These are phyloP conservation scores for Astrephomene gubernaculifera DNA, from an alignment of 139 green algal genomes.

Conservation along the genomic window DNA sequence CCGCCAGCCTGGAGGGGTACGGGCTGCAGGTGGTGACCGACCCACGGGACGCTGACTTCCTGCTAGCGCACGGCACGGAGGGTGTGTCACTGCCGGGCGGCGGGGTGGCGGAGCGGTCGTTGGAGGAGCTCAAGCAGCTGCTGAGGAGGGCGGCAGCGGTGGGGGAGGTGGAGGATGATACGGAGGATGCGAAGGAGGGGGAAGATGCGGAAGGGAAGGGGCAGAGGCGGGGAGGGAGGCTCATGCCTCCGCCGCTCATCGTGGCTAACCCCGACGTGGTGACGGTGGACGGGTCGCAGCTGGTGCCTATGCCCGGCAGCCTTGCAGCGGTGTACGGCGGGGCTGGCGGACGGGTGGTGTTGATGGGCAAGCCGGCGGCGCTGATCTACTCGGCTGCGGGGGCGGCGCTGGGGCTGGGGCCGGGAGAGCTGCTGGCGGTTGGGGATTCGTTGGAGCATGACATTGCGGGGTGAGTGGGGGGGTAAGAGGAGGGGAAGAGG, in stretches of 20 bases:
- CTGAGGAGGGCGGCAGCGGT: neutral
- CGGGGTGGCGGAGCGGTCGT: neutral
- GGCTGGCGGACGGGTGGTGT: slow-evolving; percentile 58
- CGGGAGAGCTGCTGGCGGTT: slow-evolving; percentile 69
- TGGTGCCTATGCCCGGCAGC: slow-evolving; percentile 83
- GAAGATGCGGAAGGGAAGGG: too few relatives aligned
- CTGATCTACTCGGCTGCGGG: slow-evolving; percentile 74
- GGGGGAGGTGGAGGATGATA: too few relatives aligned
- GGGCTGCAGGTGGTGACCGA: slow-evolving; percentile 67
- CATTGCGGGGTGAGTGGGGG: slow-evolving; percentile 62
- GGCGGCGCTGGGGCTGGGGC: slow-evolving; percentile 26
- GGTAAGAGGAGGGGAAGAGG: neutral
- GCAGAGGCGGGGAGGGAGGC: too few relatives aligned
- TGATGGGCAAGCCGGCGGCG: slow-evolving; percentile 87
- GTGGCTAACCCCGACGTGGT: slow-evolving; percentile 54
- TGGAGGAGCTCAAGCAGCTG: slow-evolving; percentile 13
- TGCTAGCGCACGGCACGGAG: slow-evolving; percentile 86
- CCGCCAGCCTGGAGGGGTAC: slow-evolving; percentile 73
- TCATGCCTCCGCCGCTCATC: slow-evolving; percentile 14
- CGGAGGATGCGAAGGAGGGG: too few relatives aligned
- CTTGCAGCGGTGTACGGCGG: slow-evolving; percentile 69
- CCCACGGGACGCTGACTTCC: slow-evolving; percentile 82
- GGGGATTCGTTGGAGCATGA: slow-evolving; percentile 90
- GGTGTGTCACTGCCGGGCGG: slow-evolving; percentile 20
- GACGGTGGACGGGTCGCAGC: slow-evolving; percentile 50